Conservation (phyloP, 192 early-diverging fungal genomes). For the Phlyctochytrium bullatum region DNA sequence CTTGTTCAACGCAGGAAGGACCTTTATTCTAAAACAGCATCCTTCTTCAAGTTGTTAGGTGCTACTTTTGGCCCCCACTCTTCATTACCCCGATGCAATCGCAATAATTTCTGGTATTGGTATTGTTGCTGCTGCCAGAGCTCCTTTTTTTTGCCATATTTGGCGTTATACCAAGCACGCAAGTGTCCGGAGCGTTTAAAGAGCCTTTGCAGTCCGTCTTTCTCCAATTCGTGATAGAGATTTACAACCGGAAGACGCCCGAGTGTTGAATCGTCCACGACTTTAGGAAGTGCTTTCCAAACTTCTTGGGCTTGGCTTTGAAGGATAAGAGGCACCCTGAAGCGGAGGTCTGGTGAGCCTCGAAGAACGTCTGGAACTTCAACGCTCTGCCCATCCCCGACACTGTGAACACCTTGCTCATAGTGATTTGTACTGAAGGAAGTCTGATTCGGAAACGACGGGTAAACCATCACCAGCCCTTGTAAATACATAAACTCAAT, state of each 20-base stretch:
- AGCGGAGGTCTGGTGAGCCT: conserved; percentile 16
- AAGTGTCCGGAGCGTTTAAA: too few relatives aligned
- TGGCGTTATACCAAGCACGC: too few relatives aligned
- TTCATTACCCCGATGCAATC: too few relatives aligned
- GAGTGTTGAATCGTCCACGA: neutral
- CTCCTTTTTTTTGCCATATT: too few relatives aligned
- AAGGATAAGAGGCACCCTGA: conserved; percentile 34
- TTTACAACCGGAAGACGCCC: neutral
- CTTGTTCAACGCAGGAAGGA: too few relatives aligned
- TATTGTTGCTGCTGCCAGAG: too few relatives aligned
- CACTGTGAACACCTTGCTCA: conserved; percentile 36
- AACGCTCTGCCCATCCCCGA: conserved; percentile 21
- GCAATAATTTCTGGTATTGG: too few relatives aligned
- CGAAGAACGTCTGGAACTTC: conserved; percentile 26
- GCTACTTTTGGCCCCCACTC: too few relatives aligned
- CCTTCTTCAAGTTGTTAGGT: too few relatives aligned
- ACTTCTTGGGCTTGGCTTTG: conserved; percentile 5
- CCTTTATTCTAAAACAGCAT: too few relatives aligned
- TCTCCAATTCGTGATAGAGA: neutral
- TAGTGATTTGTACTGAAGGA: conserved; percentile 43
- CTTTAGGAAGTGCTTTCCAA: neutral
- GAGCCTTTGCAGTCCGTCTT: too few relatives aligned
- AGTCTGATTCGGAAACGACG: conserved; percentile 28
- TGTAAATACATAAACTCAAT: conserved; percentile 40
- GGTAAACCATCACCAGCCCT: conserved; percentile 25